Evolutionary conservation across 1,284 basidiomycete genomes (phyloP).

Genomic region (Sporisorium scitamineum): DNA sequence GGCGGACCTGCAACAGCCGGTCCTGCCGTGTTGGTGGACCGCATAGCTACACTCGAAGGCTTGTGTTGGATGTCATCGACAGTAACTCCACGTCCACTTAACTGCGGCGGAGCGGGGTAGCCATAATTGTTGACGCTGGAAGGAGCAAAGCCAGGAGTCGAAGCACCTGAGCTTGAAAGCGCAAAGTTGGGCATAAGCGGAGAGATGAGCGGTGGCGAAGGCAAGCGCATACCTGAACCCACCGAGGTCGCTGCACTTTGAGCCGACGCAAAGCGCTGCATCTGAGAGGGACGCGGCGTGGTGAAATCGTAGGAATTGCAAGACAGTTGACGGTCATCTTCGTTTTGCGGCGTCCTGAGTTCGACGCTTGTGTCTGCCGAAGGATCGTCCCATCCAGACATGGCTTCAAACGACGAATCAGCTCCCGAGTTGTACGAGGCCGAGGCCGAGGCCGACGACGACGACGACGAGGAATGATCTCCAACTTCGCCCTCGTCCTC

Average conservation of each 20-base stretch:
- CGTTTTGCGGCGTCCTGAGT: slow-evolving; percentile 38
- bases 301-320: slow-evolving; percentile 33
- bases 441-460: slow-evolving; percentile 12
- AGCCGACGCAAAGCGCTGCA: slow-evolving; percentile 45
- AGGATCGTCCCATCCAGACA: slow-evolving; percentile 41
- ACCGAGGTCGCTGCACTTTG: slow-evolving; percentile 12
- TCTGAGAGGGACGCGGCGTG: slow-evolving; percentile 41
- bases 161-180: slow-evolving; percentile 26
- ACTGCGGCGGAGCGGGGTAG: slow-evolving; percentile 15
- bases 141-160: slow-evolving; percentile 26
- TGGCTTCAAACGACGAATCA: slow-evolving; percentile 40
- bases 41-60: slow-evolving; percentile 18
- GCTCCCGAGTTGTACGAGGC: slow-evolving; percentile 35
- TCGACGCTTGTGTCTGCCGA: slow-evolving; percentile 35
- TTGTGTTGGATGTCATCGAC: slow-evolving; percentile 45
- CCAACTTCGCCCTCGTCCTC: slow-evolving; percentile 33
- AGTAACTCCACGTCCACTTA: slow-evolving; percentile 18
- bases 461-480: slow-evolving; percentile 29
- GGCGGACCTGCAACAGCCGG: background rate
- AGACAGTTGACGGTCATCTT: slow-evolving; percentile 31
- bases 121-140: slow-evolving; percentile 16
- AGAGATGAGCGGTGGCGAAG: slow-evolving; percentile 41
- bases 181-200: slow-evolving; percentile 44
- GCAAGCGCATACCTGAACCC: slow-evolving; percentile 21
- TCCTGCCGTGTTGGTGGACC: background rate